Base-by-base conservation (phyloP, 768 basidiomycete genomes). In the Russula olivacea region DNA sequence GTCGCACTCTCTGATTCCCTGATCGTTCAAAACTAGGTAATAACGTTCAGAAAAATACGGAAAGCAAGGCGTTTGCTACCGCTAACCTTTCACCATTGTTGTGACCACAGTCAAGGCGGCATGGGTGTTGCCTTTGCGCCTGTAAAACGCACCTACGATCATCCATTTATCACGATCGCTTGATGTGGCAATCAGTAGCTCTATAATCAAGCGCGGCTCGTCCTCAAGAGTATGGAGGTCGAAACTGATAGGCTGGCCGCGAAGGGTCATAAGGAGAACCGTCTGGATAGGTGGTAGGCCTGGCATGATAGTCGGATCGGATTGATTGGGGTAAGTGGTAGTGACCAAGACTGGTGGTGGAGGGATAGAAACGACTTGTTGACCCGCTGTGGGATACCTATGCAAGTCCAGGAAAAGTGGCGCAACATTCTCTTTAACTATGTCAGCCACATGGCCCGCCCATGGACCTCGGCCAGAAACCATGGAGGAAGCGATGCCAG, bases 91-190 rank as follows among this genome's bases (percentile, higher is more conserved):
- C 36, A 84, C 69, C 76, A 86, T 77, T 25, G 74, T 72, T 23
- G 74, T 71, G 30, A 81, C 66, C 11, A 84, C 78, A 3, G 69
- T 68, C 34, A 80, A 71, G 1, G 83, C 83, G 43, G 79, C 77
- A 9, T 57, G 30, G n/a, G 77, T 69, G 56, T 81, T 78, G n/a
- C 79, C 78, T 28, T 67, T 74, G 25, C 81, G 74, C 53, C 83
- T 80, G 71, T 84, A 85, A 65, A 77, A 75, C 1, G 78, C 81
- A 7, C 73, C 83, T 19, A 82, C 80, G 14, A 79, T 73, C 76
- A 85, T 80, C 81, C 83, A 86, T 62, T 76, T 80, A 32, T 77
- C 81, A 54, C 79, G 75, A 64, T 81, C 82, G 50, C 78, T 77
- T 6, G 72, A 71, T 2, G 80, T 76, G 5, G 71, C 63, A 61